Evolutionary conservation across 805 yeast species (phyloP), one percentile per base, ranked within the genome.

Genomic region (Metschnikowia vanudenii): DNA sequence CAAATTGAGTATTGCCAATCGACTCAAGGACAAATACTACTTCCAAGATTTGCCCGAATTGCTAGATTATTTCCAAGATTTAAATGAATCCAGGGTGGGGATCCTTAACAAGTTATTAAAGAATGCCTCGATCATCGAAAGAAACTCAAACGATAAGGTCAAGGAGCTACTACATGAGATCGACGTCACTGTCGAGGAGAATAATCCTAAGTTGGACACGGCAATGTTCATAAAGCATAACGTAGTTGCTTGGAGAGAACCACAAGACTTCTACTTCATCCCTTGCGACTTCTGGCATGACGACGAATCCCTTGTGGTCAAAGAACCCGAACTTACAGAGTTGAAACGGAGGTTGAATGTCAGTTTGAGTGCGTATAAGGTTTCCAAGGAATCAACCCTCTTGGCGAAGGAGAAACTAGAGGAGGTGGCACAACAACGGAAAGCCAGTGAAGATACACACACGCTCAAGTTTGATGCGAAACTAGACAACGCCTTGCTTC

Each of bases 271-370:
- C 60, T 75, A 80, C 54, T 94, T 86, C 59, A 78, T 87, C 52
- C 97, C 98, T 1, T 84, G 96, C 20, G 83, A 90, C 26, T 84
- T 94, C 35, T 94, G 99, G 99, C 98, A 92, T 66, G 99, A 94
- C 60, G 97, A 94, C 65, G 96, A 89, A 53, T 70, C 78, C 30
- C 76, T 87, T 58, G 74, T 84, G 52, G 71, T 76, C 4, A 76
- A 78, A 37, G 82, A 78, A 35, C 76, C 74, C 5, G 88, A 82
- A 58, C 67, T 84, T 43, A 71, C 77, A 6, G 79, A 76, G 33
- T 67, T 86, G 59, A 81, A 79, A 60, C 69, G 72, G 46, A 67
- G 68, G 43, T 67, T 87, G 49, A 78, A 78, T 49, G 49, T 56
- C 19, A 64, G 75, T 13, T 59, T 68, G 22, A 49, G 60, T 3